Evolutionary conservation across 106 monocot species (phyloP), one percentile per base, ranked within the genome.

Genomic region (Platanthera zijinensis): DNA sequence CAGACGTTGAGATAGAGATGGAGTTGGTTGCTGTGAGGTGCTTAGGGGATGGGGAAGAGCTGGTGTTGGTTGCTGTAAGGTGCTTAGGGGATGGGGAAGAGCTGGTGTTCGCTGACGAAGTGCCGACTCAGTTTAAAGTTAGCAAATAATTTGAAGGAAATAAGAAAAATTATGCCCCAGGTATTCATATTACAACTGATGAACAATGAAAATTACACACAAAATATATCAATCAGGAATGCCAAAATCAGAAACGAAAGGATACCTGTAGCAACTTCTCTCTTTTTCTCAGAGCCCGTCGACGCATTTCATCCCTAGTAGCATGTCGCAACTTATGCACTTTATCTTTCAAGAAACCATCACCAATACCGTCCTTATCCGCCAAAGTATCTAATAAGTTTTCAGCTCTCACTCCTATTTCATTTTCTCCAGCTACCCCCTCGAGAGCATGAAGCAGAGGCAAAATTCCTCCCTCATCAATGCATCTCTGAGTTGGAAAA

Each of bases 361-460:
- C 85, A 13, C 92, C 92, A 80, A 78, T 91, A 71, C 76, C 83
- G 56, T 93, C 96, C 82, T 87, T 91, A 84, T 99, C 95, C 71
- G 99, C 83, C 18, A 99, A 76, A 30, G 92, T 92, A 75, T 99
- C 99, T 80, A 99, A 82, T 75, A 99, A 80, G 75, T 99, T 99
- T 79, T 99, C 99, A 10, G 99, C 99, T 74, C 86, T 87, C 71
- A 88, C 88, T 77, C 94, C 99, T 53, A 99, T 94, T 56, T 94
- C 94, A 85, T 88, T 94, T 79, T 92, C 99, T 25, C 92, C 99
- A 73, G 92, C 11, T 11, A 94, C 94, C 3, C 99, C 89, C 79
- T 99, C 99, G 17, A 99, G 82, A 73, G 91, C 86, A 84, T 99
- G 99, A 59, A 99, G 88, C 7, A 94, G 76, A 22, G 91, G 92